Base-by-base conservation (phyloP, 2,329 filamentous ascomycete species). In the Verticillium zaregamsianum region DNA sequence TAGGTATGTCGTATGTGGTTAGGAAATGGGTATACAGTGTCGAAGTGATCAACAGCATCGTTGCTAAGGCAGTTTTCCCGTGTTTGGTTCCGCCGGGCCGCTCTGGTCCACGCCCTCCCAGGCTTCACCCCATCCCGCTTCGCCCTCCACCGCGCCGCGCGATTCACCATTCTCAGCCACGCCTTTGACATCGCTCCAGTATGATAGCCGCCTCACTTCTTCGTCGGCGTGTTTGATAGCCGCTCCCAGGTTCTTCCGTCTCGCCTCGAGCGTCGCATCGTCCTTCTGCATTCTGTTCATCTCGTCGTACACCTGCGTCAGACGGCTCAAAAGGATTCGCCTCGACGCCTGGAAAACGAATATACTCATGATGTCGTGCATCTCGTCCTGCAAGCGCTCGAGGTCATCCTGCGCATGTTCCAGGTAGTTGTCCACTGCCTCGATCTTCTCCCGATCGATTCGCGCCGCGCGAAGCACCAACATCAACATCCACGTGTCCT, bases 311-410 rank as follows among this genome's bases (percentile, higher is more conserved):
- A 85, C 80, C n/a, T 85, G 77, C 68, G 87, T 87, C 56, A 99
- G 78, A 58, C 87, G 85, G 20, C 86, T 81, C 17, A 97, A 80
- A 4, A 98, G 81, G 62, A 93, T 86, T 64, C 89, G 86, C 28
- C 93, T 86, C 2, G 93, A 97, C 20, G 89, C 88, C 73, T 98
- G 94, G 72, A 97, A 99, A 23, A 99, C 82, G 69, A 98, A 91
- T 62, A 90, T 81, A 0, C 86, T 82, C 92, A 97, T 93, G 67
- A 97, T 90, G 55, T 92, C 87, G 61, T 91, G 89, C 82, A 97
- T 94, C 72, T 88, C 82, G 61, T 90, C 83, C 64, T 90, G 83
- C 23, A 99, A 79, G 64, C 92, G 90, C 60, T 83, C 82, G 32
- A 98, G 78, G 68, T 97, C 92, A 28, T 90, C 87, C 6, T 86